A percentile compares a stretch with the other conserved stretches of the same genome.
Conservation (phyloP, 2,329 filamentous ascomycete species). For the Chrysoporthe austroafricana region DNA sequence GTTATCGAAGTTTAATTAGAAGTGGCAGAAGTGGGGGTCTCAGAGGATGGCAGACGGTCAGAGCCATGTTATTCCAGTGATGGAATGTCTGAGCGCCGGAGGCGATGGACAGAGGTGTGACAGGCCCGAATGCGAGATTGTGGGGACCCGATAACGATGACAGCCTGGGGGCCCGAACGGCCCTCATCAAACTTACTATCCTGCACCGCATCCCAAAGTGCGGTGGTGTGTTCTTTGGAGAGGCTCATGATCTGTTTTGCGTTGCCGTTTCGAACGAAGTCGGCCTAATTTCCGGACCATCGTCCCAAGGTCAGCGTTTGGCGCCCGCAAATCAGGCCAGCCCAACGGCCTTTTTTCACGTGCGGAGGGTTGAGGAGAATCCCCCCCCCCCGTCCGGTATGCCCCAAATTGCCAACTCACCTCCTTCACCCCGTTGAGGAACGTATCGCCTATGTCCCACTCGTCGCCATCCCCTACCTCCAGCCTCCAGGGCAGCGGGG, state of each 20-base stretch:
- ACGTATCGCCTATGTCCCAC: slow-evolving; percentile 66
- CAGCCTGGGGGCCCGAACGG: background rate
- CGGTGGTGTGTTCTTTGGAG: slow-evolving; percentile 80
- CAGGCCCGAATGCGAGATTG: slow-evolving; percentile 2
- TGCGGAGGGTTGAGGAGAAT: background rate
- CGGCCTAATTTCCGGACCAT: slow-evolving; percentile 56
- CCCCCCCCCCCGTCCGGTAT: no score
- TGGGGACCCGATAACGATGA: background rate
- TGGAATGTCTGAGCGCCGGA: slow-evolving; percentile 11
- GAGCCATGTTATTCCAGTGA: background rate
- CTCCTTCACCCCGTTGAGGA: slow-evolving; percentile 68
- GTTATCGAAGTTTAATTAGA: background rate
- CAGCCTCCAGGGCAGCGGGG: slow-evolving; percentile 57
- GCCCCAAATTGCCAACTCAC: slow-evolving; percentile 39
- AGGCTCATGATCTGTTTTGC: slow-evolving; percentile 89
- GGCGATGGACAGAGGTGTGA: background rate
- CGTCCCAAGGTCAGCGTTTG: slow-evolving; percentile 10
- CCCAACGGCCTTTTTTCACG: background rate
- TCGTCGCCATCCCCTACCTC: slow-evolving; percentile 57
- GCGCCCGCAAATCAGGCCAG: background rate
- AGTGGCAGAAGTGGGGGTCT: background rate
- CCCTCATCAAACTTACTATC: slow-evolving; percentile 56
- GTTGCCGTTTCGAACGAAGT: slow-evolving; percentile 85
- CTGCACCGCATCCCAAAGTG: slow-evolving; percentile 80
- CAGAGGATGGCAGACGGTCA: background rate